These are phyloP conservation scores for Niveomyces coronatus DNA, from an alignment of 2,329 filamentous ascomycete genomes.

Conservation along the genomic window DNA sequence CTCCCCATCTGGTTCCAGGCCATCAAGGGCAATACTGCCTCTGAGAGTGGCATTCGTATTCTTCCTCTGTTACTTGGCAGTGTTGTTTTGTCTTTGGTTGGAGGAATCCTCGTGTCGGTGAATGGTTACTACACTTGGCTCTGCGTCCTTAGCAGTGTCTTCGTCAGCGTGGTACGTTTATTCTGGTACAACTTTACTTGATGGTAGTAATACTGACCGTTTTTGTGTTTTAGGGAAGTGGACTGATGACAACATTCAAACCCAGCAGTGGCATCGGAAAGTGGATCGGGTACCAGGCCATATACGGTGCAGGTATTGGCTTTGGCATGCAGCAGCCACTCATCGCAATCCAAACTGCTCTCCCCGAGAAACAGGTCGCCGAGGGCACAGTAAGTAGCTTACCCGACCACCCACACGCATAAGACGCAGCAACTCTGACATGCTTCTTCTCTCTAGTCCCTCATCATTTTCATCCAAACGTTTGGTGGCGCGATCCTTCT, in stretches of 20 bases:
- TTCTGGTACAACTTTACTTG: too few relatives aligned
- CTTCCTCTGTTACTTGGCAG: too few relatives aligned
- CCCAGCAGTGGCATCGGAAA: neutral
- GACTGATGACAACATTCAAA: constrained; percentile 5
- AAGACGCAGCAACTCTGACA: too few relatives aligned
- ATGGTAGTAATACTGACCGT: too few relatives aligned
- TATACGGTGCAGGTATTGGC: constrained; percentile 5
- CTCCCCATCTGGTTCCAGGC: constrained; percentile 2
- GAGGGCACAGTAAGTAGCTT: too few relatives aligned
- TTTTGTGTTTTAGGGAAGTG: constrained; percentile 3
- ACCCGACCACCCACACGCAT: too few relatives aligned
- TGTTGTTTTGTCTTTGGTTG: too few relatives aligned
- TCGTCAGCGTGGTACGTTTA: too few relatives aligned
- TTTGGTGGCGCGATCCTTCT: neutral
- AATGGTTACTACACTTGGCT: too few relatives aligned
- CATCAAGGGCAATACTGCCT: constrained; percentile 2
- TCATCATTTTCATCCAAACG: neutral
- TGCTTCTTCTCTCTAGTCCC: neutral
- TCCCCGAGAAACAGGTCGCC: neutral
- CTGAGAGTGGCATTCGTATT: neutral
- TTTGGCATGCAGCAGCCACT: constrained; percentile 4
- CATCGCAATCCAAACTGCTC: neutral
- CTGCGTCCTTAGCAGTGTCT: too few relatives aligned
- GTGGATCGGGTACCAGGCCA: constrained; percentile 11
- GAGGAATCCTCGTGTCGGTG: too few relatives aligned